phyloP scores from a whole-genome alignment of 192 early-diverging fungal genomes.

The Diversispora eburnea region DNA sequence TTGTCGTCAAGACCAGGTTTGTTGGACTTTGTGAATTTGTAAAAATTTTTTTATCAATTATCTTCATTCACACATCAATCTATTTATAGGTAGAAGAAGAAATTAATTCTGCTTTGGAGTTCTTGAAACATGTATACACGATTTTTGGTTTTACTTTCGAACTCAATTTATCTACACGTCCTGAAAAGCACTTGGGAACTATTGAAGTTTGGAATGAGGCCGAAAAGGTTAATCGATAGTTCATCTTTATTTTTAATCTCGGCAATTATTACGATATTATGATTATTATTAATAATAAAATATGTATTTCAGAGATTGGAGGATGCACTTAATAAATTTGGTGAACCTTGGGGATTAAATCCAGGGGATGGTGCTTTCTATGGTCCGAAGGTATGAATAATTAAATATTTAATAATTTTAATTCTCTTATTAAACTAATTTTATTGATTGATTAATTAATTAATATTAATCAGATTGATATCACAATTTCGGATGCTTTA shows the following conservation, averaged over 20 bases:
- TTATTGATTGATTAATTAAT: not conserved
- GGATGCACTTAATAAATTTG: slow-evolving; percentile 76
- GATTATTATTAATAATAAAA: not conserved
- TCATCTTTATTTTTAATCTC: not conserved
- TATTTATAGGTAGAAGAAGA: slow-evolving; percentile 61
- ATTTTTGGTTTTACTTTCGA: slow-evolving; percentile 93
- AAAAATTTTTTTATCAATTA: not conserved
- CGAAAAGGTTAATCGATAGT: slow-evolving; percentile 55
- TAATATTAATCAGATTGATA: slow-evolving; percentile 69
- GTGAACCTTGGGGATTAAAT: slow-evolving; percentile 81
- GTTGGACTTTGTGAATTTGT: not conserved
- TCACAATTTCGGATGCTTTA: slow-evolving; percentile 90
- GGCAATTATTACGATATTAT: not conserved
- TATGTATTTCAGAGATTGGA: slow-evolving; percentile 52
- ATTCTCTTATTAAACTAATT: too few species aligned
- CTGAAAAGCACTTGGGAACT: slow-evolving; percentile 92
- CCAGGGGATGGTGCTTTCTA: slow-evolving; percentile 99
- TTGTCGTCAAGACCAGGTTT: slow-evolving; percentile 80
- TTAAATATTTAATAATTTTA: not conserved
- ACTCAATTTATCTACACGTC: slow-evolving; percentile 91
- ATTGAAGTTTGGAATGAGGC: slow-evolving; percentile 89
- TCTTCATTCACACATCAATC: slow-evolving; percentile 5
- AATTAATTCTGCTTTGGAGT: slow-evolving; percentile 82
- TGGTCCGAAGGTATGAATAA: slow-evolving; percentile 73
- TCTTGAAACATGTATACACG: slow-evolving; percentile 86